Conservation (phyloP, 1,284 basidiomycete species). For the Cystobasidiaceae sp. region DNA sequence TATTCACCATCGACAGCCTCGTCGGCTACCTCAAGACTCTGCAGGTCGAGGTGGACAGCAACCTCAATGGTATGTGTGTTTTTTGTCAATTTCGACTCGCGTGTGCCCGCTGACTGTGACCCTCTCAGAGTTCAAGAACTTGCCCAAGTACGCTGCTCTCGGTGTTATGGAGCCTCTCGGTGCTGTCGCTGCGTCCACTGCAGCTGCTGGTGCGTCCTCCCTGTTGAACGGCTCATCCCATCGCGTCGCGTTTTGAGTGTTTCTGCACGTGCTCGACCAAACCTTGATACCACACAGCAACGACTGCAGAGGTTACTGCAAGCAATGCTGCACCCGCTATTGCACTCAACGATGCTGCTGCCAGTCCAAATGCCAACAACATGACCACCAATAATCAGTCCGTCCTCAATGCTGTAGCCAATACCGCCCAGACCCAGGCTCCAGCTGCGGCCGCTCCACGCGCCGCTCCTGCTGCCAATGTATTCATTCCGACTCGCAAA, state of each 20-base stretch:
- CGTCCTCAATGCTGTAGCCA: too few species aligned
- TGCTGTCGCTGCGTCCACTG: background rate
- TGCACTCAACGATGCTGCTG: too few species aligned
- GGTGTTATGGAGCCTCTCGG: slow-evolving; percentile 10
- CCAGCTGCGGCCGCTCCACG: background rate
- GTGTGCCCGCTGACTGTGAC: too few species aligned
- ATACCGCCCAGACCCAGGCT: too few species aligned
- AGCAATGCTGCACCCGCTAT: too few species aligned
- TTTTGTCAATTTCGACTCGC: background rate
- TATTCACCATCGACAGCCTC: slow-evolving; percentile 22
- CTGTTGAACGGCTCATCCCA: background rate
- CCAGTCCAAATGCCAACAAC: too few species aligned
- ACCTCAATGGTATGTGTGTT: slow-evolving; percentile 7
- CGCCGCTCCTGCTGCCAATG: background rate
- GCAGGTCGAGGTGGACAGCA: slow-evolving; percentile 11
- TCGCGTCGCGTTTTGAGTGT: background rate
- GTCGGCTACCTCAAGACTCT: slow-evolving; percentile 24
- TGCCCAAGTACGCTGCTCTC: slow-evolving; percentile 24
- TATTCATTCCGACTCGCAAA: slow-evolving; percentile 13
- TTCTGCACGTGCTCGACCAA: background rate
- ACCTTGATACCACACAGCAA: background rate
- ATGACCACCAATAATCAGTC: too few species aligned
- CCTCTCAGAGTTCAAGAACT: slow-evolving; percentile 8
- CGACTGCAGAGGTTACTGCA: background rate
- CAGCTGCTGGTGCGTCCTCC: background rate